Evolutionary conservation across 2,329 filamentous ascomycete species (phyloP).

Genomic region (Stenocarpella maydis): DNA sequence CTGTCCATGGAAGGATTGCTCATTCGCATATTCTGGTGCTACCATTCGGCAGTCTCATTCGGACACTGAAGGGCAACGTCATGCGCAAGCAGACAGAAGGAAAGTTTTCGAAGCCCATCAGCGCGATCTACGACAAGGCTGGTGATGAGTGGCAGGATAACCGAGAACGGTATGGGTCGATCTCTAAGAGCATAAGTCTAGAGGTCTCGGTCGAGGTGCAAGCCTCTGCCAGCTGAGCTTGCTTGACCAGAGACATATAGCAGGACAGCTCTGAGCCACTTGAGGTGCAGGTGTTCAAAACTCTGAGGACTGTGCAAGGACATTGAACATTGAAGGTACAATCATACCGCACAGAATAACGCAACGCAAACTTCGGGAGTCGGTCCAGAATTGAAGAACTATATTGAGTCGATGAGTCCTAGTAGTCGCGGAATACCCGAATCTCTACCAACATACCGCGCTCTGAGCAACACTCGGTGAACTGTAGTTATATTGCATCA

Average conservation of each 20-base stretch:
- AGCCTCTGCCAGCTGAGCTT: not conserved
- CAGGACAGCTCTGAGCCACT: not conserved
- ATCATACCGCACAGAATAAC: too few relatives aligned
- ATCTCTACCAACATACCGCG: too few relatives aligned
- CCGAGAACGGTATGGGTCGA: slow-evolving; percentile 20
- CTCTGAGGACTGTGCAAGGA: not conserved
- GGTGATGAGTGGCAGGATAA: slow-evolving; percentile 28
- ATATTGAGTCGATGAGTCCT: too few relatives aligned
- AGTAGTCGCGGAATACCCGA: too few relatives aligned
- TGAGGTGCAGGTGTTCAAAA: not conserved
- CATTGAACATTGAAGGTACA: not conserved
- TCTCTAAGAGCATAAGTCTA: slow-evolving; percentile 19
- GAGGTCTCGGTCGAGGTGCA: slow-evolving; percentile 7
- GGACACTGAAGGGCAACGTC: slow-evolving; percentile 28
- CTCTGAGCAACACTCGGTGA: too few relatives aligned
- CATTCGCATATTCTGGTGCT: slow-evolving; percentile 15
- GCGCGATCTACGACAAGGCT: not conserved
- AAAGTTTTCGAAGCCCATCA: slow-evolving; percentile 6
- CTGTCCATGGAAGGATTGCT: slow-evolving; percentile 5
- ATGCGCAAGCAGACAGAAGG: slow-evolving; percentile 15
- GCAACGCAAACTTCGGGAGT: not conserved
- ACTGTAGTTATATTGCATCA: too few relatives aligned
- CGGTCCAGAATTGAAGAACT: too few relatives aligned
- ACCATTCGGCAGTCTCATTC: slow-evolving; percentile 5
- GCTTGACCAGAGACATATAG: not conserved